These are phyloP conservation scores for Mycena indigotica DNA, from an alignment of 768 basidiomycete genomes.

Conservation along the genomic window DNA sequence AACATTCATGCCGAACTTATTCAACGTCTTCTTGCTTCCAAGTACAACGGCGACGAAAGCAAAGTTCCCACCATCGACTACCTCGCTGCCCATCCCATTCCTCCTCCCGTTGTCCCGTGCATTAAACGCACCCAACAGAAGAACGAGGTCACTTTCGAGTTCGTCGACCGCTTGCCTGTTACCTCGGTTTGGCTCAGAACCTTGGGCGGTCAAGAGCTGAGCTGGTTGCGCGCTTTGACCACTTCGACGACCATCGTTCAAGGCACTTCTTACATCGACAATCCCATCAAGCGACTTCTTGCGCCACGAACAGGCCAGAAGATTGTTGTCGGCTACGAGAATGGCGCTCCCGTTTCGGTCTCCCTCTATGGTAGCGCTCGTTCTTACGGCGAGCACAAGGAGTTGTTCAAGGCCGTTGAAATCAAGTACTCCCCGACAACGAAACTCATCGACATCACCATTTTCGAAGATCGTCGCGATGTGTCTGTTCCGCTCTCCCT, in stretches of 20 bases:
- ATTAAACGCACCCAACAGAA: constrained; percentile 46
- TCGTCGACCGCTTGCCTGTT: constrained; percentile 59
- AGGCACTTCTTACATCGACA: constrained; percentile 82
- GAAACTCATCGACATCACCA: constrained; percentile 64
- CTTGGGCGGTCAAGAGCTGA: constrained; percentile 78
- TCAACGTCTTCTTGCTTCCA: constrained; percentile 73
- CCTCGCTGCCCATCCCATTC: constrained; percentile 53
- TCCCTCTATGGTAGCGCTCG: constrained; percentile 78
- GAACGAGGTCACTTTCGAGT: constrained; percentile 49
- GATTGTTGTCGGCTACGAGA: constrained; percentile 59
- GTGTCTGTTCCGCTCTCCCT: constrained; percentile 79
- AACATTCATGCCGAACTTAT: constrained; percentile 81
- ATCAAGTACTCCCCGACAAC: constrained; percentile 59
- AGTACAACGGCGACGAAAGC: constrained; percentile 74
- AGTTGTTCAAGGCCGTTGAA: constrained; percentile 81
- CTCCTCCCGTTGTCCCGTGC: constrained; percentile 39
- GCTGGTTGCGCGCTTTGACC: constrained; percentile 86
- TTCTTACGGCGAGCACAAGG: constrained; percentile 72
- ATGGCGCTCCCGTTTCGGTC: constrained; percentile 57
- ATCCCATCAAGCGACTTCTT: constrained; percentile 86
- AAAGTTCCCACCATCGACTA: constrained; percentile 85
- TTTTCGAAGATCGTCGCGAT: constrained; percentile 82
- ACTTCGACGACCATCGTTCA: constrained; percentile 84
- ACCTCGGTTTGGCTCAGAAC: constrained; percentile 77
- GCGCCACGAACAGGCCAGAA: constrained; percentile 80